Evolutionary conservation across 2,329 filamentous ascomycete species (phyloP).

Genomic region (Dothideomycetes sp.): DNA sequence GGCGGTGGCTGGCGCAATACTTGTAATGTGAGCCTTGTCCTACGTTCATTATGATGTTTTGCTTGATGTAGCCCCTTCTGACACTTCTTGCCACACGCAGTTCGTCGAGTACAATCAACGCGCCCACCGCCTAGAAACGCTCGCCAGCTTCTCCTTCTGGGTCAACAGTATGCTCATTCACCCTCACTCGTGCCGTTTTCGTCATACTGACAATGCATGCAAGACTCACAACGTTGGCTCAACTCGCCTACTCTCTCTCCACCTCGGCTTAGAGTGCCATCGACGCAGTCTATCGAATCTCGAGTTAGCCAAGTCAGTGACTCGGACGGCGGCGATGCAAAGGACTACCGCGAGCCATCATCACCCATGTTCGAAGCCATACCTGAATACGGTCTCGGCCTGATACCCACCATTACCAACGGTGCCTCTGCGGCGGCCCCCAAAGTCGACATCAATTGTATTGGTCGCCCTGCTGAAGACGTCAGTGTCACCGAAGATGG

Average conservation of each 20-base stretch:
- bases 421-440: slow-evolving; percentile 37
- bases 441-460: slow-evolving; percentile 76
- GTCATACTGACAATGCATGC: slow-evolving; percentile 1
- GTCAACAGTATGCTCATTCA: slow-evolving; percentile 58
- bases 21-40: slow-evolving; percentile 59
- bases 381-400: slow-evolving; percentile 37
- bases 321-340: slow-evolving; percentile 44
- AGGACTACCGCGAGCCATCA: slow-evolving; percentile 34
- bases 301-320: slow-evolving; percentile 54
- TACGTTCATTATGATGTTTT: not conserved
- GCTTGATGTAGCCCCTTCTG: not conserved
- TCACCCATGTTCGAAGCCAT: slow-evolving; percentile 41
- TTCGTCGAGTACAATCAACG: slow-evolving; percentile 97
- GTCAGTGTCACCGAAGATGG: slow-evolving; percentile 81
- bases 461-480: slow-evolving; percentile 66
- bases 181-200: not conserved
- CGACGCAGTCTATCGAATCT: slow-evolving; percentile 75
- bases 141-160: slow-evolving; percentile 93
- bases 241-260: slow-evolving; percentile 56
- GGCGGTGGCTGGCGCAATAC: slow-evolving; percentile 91
- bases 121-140: slow-evolving; percentile 76
- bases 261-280: slow-evolving; percentile 73
- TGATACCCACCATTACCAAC: slow-evolving; percentile 31
- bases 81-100: slow-evolving; percentile 32
- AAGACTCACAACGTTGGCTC: slow-evolving; percentile 32